A percentile compares a stretch with the other conserved stretches of the same genome.
Evolutionary conservation across 163 green algal species (phyloP).

Genomic region (Coccomyxa subellipsoidea): DNA sequence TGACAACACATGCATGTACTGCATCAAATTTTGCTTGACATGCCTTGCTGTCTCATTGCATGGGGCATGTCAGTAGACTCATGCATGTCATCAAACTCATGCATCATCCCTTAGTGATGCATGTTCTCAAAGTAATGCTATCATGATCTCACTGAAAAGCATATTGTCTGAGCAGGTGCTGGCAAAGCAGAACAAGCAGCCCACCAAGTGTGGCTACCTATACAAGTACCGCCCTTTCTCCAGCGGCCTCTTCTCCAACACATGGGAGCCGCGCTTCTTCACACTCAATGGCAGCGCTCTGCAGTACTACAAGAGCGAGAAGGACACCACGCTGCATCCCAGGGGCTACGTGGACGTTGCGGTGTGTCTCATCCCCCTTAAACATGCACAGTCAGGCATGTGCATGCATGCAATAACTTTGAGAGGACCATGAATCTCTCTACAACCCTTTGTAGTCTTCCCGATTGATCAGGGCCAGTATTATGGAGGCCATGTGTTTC

Average conservation of each 20-base stretch:
- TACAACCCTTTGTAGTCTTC: too few relatives aligned
- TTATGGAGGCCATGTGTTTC: too few relatives aligned
- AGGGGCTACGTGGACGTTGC: conserved; percentile 58
- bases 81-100: too few relatives aligned
- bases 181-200: conserved; percentile 5
- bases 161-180: not conserved
- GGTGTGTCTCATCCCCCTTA: conserved; percentile 15
- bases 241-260: conserved; percentile 2
- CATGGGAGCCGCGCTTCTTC: conserved; percentile 35
- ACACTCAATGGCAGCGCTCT: conserved; percentile 35
- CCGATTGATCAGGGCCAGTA: too few relatives aligned
- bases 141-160: not conserved
- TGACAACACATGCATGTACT: too few relatives aligned
- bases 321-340: conserved; percentile 51
- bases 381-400: not conserved
- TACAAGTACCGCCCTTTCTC: conserved; percentile 43
- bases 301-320: conserved; percentile 58
- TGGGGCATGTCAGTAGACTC: too few relatives aligned
- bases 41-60: too few relatives aligned
- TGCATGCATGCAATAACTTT: too few relatives aligned
- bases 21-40: too few relatives aligned
- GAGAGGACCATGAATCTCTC: too few relatives aligned
- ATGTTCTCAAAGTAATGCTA: too few relatives aligned
- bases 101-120: too few relatives aligned
- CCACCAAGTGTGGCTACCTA: conserved; percentile 36